Evolutionary conservation across 176 grass and related monocot genomes (phyloP).

Genomic region (bread wheat (Triticum aestivum)): IWGSC_CS_RefSeq_v2.1 NC_057814.1:511335233-511335732

Average conservation of each 20-base stretch:
- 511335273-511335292: not conserved
- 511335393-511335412: not conserved
- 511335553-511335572: not conserved
- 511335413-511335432: not conserved
- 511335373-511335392: not conserved
- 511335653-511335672: not conserved
- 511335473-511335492: not conserved
- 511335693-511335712: not conserved
- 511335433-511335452: too few species aligned
- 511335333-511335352: not conserved
- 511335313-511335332: not conserved
- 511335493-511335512: not conserved
- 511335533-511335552: not conserved
- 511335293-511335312: not conserved
- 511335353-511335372: not conserved
- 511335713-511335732: not conserved
- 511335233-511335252: not conserved
- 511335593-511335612: not conserved
- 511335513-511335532: not conserved
- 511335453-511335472: too few species aligned
- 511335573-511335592: not conserved
- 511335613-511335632: constrained; percentile 16
- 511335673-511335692: not conserved
- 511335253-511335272: not conserved
- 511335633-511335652: constrained; percentile 17